Evolutionary conservation across 345 rosid genomes (phyloP).

Genomic region (Passiflora organensis): DNA sequence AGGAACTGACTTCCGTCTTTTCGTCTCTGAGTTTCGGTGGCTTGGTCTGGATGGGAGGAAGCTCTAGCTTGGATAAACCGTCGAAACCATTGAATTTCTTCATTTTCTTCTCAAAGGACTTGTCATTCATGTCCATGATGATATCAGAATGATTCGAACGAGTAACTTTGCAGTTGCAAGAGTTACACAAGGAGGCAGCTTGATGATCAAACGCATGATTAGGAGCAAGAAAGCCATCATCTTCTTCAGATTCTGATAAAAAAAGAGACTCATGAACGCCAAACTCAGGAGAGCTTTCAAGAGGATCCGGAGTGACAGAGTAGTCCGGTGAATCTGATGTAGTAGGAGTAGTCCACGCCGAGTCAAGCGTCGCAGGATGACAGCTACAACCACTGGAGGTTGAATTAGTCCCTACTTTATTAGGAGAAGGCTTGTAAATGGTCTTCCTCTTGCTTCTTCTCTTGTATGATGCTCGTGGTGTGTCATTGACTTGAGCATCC

Average conservation of each 20-base stretch:
- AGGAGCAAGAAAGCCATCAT: constrained; percentile 11
- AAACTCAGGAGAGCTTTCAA: constrained; percentile 29
- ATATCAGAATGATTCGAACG: constrained; percentile 39
- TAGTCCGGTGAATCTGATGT: constrained; percentile 22
- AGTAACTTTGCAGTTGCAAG: constrained; percentile 25
- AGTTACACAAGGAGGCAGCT: constrained; percentile 14
- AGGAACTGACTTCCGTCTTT: constrained; percentile 1
- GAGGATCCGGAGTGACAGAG: constrained; percentile 25
- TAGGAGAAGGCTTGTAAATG: constrained; percentile 27
- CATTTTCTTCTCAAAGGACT: constrained; percentile 9
- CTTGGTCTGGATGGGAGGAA: constrained; percentile 16
- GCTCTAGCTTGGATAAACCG: constrained; percentile 19
- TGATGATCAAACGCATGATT: constrained; percentile 15
- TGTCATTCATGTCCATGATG: constrained; percentile 34
- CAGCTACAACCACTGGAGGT: neutral
- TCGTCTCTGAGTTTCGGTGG: constrained; percentile 2
- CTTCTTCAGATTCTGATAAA: constrained; percentile 28
- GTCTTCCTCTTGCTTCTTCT: constrained; percentile 19
- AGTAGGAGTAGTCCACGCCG: constrained; percentile 1
- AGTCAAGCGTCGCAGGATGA: neutral
- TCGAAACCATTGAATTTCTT: constrained; percentile 17
- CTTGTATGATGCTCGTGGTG: constrained; percentile 13
- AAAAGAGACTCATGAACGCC: constrained; percentile 17
- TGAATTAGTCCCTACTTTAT: constrained; percentile 27
- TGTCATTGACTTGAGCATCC: constrained; percentile 13